Percentiles rank a stretch among this genome's conserved stretches.
Evolutionary conservation across 768 basidiomycete genomes (phyloP).

Genomic region (Phlebiopsis flavidoalba): DNA sequence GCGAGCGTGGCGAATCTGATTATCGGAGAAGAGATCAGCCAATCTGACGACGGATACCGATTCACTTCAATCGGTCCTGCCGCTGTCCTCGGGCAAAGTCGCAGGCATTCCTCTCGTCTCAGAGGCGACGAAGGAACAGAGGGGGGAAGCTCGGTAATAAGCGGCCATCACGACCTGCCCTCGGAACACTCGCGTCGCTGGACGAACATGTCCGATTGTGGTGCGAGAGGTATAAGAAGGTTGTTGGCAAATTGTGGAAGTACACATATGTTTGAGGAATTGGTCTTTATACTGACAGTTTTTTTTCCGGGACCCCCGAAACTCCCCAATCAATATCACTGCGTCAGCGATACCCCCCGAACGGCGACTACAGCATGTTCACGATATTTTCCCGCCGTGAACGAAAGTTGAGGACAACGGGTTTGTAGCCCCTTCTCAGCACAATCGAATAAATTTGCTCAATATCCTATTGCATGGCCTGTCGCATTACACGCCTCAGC

Average conservation of each 20-base stretch:
- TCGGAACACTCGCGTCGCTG: conserved; percentile 55
- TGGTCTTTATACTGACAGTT: conserved; percentile 35
- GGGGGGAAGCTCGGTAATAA: conserved; percentile 55
- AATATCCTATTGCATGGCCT: conserved; percentile 41
- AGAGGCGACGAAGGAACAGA: conserved; percentile 48
- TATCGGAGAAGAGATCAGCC: conserved; percentile 16
- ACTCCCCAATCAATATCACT: no score
- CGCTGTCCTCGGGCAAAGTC: conserved; percentile 18
- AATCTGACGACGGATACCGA: conserved; percentile 29
- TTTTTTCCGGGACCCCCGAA: no score
- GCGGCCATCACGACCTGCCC: conserved; percentile 58
- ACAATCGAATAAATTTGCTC: background rate
- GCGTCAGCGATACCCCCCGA: no score
- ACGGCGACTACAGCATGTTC: conserved; percentile 78
- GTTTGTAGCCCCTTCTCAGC: conserved; percentile 35
- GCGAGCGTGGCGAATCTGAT: no score
- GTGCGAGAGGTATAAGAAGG: conserved; percentile 69
- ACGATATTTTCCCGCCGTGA: conserved; percentile 63
- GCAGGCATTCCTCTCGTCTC: conserved; percentile 30
- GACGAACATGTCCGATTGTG: conserved; percentile 67
- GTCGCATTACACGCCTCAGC: conserved; percentile 72
- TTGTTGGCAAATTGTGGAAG: background rate
- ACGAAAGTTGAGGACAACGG: conserved; percentile 79
- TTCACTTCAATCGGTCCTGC: conserved; percentile 23
- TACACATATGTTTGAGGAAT: background rate